Conservation (phyloP, 805 yeast species). For the Kazachstania kunashirensis region DNA sequence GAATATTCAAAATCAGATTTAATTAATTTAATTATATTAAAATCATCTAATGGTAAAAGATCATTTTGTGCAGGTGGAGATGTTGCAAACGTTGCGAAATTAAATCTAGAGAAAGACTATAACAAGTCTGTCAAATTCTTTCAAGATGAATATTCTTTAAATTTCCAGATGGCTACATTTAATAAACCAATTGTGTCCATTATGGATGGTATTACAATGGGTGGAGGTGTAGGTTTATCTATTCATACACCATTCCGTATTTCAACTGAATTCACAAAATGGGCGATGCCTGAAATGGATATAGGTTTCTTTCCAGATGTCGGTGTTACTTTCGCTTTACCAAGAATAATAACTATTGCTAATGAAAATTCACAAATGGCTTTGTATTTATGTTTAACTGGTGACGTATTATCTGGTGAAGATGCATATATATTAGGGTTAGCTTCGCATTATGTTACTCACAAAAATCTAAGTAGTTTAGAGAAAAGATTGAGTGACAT, state of each 20-base stretch:
- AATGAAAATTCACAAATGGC: conserved; percentile 66
- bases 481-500: conserved; percentile 56
- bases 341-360: conserved; percentile 41
- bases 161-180: conserved; percentile 72
- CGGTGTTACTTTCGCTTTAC: conserved; percentile 83
- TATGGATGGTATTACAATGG: conserved; percentile 92
- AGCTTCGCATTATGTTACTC: conserved; percentile 82
- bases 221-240: conserved; percentile 92
- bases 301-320: conserved; percentile 96
- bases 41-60: conserved; percentile 40
- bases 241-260: conserved; percentile 88
- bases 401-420: conserved; percentile 62
- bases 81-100: conserved; percentile 67
- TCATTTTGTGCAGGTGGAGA: conserved; percentile 97
- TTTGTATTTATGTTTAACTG: conserved; percentile 77
- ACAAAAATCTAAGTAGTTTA: conserved; percentile 52
- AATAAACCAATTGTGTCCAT: conserved; percentile 78
- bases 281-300: conserved; percentile 97
- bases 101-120: conserved; percentile 40
- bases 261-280: conserved; percentile 81
- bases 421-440: conserved; percentile 79
- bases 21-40: conserved; percentile 57
- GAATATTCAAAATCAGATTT: conserved; percentile 67
- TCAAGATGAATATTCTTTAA: conserved; percentile 68
- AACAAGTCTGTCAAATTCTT: conserved; percentile 55